Percentiles rank a stretch among this genome's conserved stretches.
These are phyloP conservation scores for Diplosphaera chodatii DNA, from an alignment of 139 green algal genomes.

Conservation along the genomic window DNA sequence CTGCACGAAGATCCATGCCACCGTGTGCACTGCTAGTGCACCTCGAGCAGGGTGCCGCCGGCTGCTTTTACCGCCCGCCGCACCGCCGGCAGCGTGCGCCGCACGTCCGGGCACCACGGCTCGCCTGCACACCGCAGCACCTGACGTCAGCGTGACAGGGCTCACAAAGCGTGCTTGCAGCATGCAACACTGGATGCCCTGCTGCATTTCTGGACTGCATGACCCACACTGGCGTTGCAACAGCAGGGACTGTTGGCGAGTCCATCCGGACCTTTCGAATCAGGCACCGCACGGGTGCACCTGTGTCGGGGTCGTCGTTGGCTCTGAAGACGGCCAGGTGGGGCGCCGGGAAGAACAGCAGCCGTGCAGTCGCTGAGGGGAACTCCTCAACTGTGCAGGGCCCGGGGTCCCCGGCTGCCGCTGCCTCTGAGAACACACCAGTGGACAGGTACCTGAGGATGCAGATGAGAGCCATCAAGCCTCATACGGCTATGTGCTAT, in stretches of 20 bases:
- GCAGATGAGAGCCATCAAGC: neutral
- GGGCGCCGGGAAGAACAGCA: conserved; percentile 18
- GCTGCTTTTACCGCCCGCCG: conserved; percentile 3
- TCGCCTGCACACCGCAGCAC: neutral
- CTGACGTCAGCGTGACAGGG: neutral
- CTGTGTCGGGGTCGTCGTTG: conserved; percentile 17
- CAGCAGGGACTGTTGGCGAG: too few relatives aligned
- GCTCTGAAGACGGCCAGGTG: conserved; percentile 30
- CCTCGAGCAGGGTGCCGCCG: conserved; percentile 30
- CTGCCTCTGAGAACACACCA: conserved; percentile 23
- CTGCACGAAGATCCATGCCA: too few relatives aligned
- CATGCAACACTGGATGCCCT: neutral
- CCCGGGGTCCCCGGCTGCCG: conserved; percentile 15
- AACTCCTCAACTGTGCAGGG: conserved; percentile 23
- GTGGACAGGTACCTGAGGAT: conserved; percentile 40
- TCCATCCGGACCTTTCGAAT: too few relatives aligned
- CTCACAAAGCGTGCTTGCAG: neutral
- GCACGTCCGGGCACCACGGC: conserved; percentile 35
- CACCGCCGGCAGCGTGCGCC: conserved; percentile 2
- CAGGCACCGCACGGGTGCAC: too few relatives aligned
- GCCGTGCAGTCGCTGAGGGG: conserved; percentile 20
- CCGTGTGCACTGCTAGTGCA: too few relatives aligned
- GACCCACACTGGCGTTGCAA: too few relatives aligned
- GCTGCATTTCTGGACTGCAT: too few relatives aligned
- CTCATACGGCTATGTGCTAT: too few relatives aligned